Evolutionary conservation across 805 yeast species (phyloP), one percentile per base, ranked within the genome.

Genomic region (Yamadazyma nakazawae): DNA sequence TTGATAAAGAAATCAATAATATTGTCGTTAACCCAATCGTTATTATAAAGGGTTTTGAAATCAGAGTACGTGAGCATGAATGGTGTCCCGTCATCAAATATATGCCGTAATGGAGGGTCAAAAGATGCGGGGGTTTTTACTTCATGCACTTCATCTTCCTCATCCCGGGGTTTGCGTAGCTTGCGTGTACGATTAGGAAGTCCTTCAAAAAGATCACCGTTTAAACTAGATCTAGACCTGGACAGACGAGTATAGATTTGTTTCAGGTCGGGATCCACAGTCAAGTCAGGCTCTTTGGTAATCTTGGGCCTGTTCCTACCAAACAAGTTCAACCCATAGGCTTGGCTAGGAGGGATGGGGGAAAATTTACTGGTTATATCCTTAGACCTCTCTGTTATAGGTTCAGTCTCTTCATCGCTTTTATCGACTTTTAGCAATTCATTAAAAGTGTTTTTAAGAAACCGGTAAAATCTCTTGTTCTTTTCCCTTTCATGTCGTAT

Each of bases 1-100:
- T 79, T 80, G 25, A 88, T 72, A 57, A 88, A 90, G 60, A 92
- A 92, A 62, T 89, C 96, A 46, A 94, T 84, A 42, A 94, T 70
- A 0, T 85, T 79, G 59, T 94, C 99, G 66, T 94, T 92, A 41
- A 94, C 79, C 91, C 96, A 92, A 51, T 86, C 88, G 40, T 83
- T 82, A 48, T 85, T 84, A 58, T 83, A 82, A 9, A 92, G 72
- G 38, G 97, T 85, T 51, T 79, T 80, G 62, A 86, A 88, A 60
- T 94, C 99, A 34, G 79, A 74, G 49, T 80, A 76, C 0, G 82
- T 74, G 8, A 92, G 76, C 4, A 76, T 75, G 52, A 86, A 76
- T 1, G 67, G 62, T 35, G 79, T 74, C 5, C 76, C 77, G 54
- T 82, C 84, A 21, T 66, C 60, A 55, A 89, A 82, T 14, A 65